Evolutionary conservation across 495 filamentous ascomycete species (phyloP).

Genomic region (Opeltia flavorubescens): DNA sequence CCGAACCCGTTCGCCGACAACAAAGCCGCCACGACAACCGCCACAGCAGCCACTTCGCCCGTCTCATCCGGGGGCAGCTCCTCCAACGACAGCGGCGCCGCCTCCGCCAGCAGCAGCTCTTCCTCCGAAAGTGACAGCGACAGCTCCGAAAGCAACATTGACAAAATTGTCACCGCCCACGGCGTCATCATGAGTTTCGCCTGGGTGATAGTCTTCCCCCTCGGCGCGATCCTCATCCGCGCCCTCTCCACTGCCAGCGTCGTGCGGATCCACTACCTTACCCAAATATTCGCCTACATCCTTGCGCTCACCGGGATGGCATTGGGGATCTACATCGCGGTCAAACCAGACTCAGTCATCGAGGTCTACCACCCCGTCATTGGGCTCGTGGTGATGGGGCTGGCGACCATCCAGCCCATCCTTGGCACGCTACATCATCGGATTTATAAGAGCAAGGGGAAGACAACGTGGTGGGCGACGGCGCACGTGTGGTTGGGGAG

Average conservation of each 20-base stretch:
- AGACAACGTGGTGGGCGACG: conserved; percentile 35
- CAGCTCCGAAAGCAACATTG: conserved; percentile 2
- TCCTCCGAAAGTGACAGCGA: neutral
- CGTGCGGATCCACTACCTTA: conserved; percentile 35
- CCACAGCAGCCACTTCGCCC: conserved; percentile 4
- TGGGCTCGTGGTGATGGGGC: conserved; percentile 42
- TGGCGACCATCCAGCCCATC: conserved; percentile 49
- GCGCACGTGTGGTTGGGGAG: conserved; percentile 61
- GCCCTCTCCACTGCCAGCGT: conserved; percentile 23
- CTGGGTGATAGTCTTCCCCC: conserved; percentile 30
- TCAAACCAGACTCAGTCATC: conserved; percentile 17
- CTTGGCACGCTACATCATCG: conserved; percentile 51
- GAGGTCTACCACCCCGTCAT: conserved; percentile 31
- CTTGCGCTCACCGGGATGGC: conserved; percentile 47
- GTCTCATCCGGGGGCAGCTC: neutral
- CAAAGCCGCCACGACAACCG: neutral
- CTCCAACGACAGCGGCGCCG: neutral
- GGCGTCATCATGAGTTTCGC: conserved; percentile 26
- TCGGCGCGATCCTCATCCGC: conserved; percentile 28
- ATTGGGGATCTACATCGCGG: conserved; percentile 40
- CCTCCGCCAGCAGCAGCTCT: neutral
- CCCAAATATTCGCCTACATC: conserved; percentile 43
- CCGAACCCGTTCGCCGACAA: conserved; percentile 44
- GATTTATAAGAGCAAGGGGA: conserved; percentile 31
- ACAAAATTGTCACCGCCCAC: conserved; percentile 25